phyloP scores from a whole-genome alignment of 345 rosid genomes.

The Heritiera littoralis region DNA sequence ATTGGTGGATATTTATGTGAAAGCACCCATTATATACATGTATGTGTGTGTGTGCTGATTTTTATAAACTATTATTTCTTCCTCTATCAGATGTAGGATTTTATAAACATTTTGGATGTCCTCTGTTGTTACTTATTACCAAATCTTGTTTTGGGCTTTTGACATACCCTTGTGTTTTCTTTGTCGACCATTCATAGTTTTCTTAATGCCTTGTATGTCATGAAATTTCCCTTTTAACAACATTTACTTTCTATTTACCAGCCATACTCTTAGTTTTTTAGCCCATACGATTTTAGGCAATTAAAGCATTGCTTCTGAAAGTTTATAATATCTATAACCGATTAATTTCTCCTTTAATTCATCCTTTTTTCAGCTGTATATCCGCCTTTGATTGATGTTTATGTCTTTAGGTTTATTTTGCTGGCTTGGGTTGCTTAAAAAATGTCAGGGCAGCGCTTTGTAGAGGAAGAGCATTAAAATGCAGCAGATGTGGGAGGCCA shows the following conservation, averaged over 20 bases:
- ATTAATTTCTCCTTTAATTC: constrained; percentile 15
- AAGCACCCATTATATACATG: background rate
- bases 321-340: background rate
- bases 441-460: constrained; percentile 94
- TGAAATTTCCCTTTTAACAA: background rate
- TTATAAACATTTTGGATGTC: background rate
- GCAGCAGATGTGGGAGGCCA: constrained; percentile 94
- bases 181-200: background rate
- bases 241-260: background rate
- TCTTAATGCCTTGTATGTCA: too few relatives aligned
- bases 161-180: background rate
- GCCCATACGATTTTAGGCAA: background rate
- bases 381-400: background rate
- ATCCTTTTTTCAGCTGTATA: constrained; percentile 12
- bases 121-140: background rate
- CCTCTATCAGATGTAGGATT: background rate
- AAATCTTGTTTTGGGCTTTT: background rate
- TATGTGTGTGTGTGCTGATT: background rate
- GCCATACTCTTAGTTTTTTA: background rate
- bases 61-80: background rate
- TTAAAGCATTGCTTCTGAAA: background rate
- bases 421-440: constrained; percentile 94
- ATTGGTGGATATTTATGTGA: too few relatives aligned
- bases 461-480: constrained; percentile 92
- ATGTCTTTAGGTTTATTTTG: constrained; percentile 85